phyloP scores from a whole-genome alignment of 441 rosid species.

The Arabidopsis lyrata region DNA sequence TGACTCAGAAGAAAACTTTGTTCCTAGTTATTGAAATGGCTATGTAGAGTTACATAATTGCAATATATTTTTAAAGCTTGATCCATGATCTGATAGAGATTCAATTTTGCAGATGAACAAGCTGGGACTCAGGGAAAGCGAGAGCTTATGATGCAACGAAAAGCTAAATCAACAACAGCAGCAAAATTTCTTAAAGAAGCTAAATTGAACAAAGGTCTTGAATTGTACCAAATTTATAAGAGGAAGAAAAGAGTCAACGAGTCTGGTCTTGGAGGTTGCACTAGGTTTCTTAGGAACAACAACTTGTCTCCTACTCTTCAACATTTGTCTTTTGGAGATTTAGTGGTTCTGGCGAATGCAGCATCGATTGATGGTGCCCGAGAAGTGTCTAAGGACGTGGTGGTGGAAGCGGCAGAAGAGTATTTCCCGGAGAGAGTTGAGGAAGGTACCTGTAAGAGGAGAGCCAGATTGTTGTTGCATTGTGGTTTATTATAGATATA shows the following conservation, averaged over 20 bases:
- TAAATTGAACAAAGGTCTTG: slow-evolving; percentile 10
- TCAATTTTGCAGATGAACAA: not conserved
- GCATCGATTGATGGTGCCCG: not conserved
- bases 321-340: not conserved
- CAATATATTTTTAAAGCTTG: not conserved
- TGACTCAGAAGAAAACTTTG: not conserved
- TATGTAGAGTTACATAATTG: not conserved
- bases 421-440: not conserved
- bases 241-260: not conserved
- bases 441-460: not conserved
- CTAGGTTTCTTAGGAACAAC: not conserved
- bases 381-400: not conserved
- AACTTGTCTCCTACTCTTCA: not conserved
- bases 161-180: not conserved
- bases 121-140: not conserved
- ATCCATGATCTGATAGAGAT: not conserved
- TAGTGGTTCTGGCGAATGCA: not conserved
- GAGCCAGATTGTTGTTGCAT: not conserved
- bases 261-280: not conserved
- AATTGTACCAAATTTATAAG: not conserved
- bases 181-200: not conserved
- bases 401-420: not conserved
- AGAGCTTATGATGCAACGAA: not conserved
- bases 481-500: not conserved
- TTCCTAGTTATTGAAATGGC: too few species aligned